phyloP scores from a whole-genome alignment of 2,329 filamentous ascomycete genomes.

The Chlorencoelia australis region DNA sequence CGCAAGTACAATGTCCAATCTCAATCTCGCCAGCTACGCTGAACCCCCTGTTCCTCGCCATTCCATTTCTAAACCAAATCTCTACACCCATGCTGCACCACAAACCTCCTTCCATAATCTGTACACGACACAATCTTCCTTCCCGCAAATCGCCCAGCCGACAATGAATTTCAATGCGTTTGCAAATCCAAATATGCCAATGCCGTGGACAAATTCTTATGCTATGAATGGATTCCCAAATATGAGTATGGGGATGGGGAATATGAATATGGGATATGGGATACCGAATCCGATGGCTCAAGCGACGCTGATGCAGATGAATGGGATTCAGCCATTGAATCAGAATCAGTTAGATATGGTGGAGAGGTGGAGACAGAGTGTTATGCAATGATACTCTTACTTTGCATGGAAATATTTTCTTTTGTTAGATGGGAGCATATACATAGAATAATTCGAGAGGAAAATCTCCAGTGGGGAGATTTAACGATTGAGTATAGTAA shows the following conservation, averaged over 20 bases:
- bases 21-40: conserved; percentile 11
- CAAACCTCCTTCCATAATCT: conserved; percentile 9
- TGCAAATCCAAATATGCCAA: conserved; percentile 15
- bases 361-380: conserved; percentile 28
- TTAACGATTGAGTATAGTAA: no score
- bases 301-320: conserved; percentile 16
- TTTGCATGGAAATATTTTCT: no score
- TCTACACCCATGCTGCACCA: conserved; percentile 9
- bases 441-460: no score
- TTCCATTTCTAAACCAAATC: conserved; percentile 12
- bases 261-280: conserved; percentile 11
- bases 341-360: conserved; percentile 29
- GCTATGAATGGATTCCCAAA: conserved; percentile 9
- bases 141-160: conserved; percentile 18
- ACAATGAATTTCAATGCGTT: conserved; percentile 12
- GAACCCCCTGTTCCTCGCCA: conserved; percentile 8
- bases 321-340: conserved; percentile 17
- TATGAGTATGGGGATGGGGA: conserved; percentile 13
- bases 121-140: conserved; percentile 4
- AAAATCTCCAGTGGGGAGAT: no score
- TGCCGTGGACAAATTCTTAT: conserved; percentile 19
- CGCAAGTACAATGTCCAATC: conserved; percentile 21
- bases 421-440: no score
- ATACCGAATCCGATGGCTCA: conserved; percentile 15
- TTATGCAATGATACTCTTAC: conserved; percentile 21